Evolutionary conservation across 2,329 filamentous ascomycete genomes (phyloP).

Genomic region (Apiospora arundinis): DNA sequence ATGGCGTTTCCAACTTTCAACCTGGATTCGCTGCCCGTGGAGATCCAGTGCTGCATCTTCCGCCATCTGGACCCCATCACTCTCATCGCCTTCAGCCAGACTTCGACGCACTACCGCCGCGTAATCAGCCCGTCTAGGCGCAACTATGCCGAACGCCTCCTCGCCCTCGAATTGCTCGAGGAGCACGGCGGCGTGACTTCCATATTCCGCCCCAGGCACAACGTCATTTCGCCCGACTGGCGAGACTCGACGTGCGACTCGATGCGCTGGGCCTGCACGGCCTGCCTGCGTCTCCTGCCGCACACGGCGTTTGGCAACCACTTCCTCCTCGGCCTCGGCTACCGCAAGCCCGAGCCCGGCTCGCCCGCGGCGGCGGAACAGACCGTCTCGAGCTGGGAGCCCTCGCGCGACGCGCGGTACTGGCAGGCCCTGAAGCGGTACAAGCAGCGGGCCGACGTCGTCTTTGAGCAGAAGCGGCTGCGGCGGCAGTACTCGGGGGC

Average conservation of each 20-base stretch:
- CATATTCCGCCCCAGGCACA: background rate
- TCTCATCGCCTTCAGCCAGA: slow-evolving; percentile 4
- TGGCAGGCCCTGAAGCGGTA: background rate
- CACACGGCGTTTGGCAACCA: slow-evolving; percentile 1
- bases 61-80: background rate
- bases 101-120: background rate
- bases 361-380: background rate
- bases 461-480: slow-evolving; percentile 3
- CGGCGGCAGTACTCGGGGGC: background rate
- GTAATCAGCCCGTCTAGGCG: background rate
- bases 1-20: background rate
- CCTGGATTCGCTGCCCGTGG: background rate
- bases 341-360: background rate
- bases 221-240: background rate
- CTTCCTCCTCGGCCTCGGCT: background rate
- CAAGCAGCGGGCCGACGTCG: background rate
- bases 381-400: background rate
- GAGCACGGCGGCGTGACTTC: background rate
- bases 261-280: slow-evolving; percentile 5
- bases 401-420: background rate
- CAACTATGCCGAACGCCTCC: background rate
- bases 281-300: background rate
- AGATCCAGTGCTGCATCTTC: background rate
- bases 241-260: background rate
- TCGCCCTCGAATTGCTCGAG: background rate